These are phyloP conservation scores for Pseudogymnoascus sp. DNA, from an alignment of 2,329 filamentous ascomycete genomes.

Conservation along the genomic window DNA sequence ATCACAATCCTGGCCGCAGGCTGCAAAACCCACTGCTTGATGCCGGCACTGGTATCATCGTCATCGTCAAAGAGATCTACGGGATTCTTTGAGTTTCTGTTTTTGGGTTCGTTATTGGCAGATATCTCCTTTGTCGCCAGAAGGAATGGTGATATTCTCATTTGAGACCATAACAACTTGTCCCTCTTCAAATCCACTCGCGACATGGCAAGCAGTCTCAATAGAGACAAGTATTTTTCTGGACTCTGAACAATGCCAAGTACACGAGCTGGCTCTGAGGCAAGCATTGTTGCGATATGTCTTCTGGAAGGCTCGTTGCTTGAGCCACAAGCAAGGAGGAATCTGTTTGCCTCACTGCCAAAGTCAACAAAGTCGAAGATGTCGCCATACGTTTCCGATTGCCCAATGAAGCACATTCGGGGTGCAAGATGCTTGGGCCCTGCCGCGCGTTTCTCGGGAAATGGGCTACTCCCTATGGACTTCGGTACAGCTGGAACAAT, in stretches of 20 bases:
- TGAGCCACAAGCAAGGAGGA: slow-evolving; percentile 80
- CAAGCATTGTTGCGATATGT: slow-evolving; percentile 79
- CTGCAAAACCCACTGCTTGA: slow-evolving; percentile 61
- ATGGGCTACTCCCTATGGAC: slow-evolving; percentile 20
- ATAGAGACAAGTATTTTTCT: slow-evolving; percentile 79
- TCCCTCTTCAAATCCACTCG: slow-evolving; percentile 65
- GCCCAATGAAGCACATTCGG: slow-evolving; percentile 73
- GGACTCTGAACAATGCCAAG: slow-evolving; percentile 71
- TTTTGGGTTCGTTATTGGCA: slow-evolving; percentile 20
- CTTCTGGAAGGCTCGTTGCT: slow-evolving; percentile 83
- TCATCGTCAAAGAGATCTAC: slow-evolving; percentile 29
- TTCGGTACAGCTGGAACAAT: slow-evolving; percentile 62
- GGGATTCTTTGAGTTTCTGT: slow-evolving; percentile 13
- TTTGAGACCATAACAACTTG: slow-evolving; percentile 66
- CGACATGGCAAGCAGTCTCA: slow-evolving; percentile 74
- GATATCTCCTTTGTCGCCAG: slow-evolving; percentile 72
- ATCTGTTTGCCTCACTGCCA: slow-evolving; percentile 77
- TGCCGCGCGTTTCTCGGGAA: slow-evolving; percentile 36
- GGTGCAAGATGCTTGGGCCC: slow-evolving; percentile 56
- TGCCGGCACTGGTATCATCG: slow-evolving; percentile 36
- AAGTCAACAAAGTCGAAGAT: slow-evolving; percentile 98
- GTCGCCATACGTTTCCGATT: slow-evolving; percentile 61
- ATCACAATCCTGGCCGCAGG: slow-evolving; percentile 66
- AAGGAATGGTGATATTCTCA: slow-evolving; percentile 70
- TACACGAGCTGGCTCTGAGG: slow-evolving; percentile 73